Percentiles rank a stretch among this genome's conserved stretches.
Conservation (phyloP, 306 rosid species). For the Quercus dentata region DNA sequence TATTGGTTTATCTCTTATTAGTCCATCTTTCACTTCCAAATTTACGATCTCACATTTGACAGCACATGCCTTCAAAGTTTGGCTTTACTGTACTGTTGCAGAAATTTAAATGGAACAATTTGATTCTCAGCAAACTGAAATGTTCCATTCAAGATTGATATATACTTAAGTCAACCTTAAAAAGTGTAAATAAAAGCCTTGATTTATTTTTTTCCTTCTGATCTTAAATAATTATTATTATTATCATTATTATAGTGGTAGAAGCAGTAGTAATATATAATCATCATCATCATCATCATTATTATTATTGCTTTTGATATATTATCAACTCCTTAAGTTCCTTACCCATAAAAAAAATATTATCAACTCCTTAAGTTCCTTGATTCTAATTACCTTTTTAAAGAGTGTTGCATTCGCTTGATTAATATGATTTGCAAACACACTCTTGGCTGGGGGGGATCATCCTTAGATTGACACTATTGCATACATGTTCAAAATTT, state of each 20-base stretch:
- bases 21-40: not conserved
- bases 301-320: not conserved
- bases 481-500: conserved; percentile 10
- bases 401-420: not conserved
- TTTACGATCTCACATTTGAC: not conserved
- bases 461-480: conserved; percentile 3
- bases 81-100: not conserved
- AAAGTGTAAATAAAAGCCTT: not conserved
- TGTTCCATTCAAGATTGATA: not conserved
- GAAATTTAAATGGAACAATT: not conserved
- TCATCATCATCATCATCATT: no score
- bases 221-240: not conserved
- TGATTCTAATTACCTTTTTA: not conserved
- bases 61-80: not conserved
- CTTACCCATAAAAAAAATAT: no score
- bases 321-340: not conserved
- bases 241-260: no score
- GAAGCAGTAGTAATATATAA: no score
- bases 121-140: not conserved
- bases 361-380: not conserved
- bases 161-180: not conserved
- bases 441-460: not conserved
- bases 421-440: not conserved
- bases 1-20: not conserved
- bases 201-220: not conserved